Evolutionary conservation across 2,329 filamentous ascomycete genomes (phyloP), one percentile per base, ranked within the genome.

Genomic region (Colletotrichum lindemuthianum): DNA sequence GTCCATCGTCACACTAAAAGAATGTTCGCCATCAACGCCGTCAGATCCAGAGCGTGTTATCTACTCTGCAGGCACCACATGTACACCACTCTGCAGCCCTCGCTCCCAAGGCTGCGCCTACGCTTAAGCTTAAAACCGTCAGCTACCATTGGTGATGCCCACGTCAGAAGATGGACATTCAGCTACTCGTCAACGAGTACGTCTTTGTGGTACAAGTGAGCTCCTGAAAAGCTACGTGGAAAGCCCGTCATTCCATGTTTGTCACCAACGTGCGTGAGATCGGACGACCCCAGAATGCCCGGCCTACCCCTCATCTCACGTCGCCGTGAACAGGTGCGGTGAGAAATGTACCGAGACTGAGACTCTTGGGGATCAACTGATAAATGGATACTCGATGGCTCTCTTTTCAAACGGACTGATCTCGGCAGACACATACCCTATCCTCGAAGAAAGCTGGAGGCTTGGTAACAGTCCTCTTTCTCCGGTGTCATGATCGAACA

Each of bases 291-390:
- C n/a, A 45, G 34, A 6, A 12, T 7, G 32, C 15, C 24, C 47
- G 52, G 50, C 53, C 48, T 36, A 55, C 50, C 44, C 40, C 44
- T 37, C 24, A 24, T 4, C 34, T 56, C 39, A 39, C 47, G 32
- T 55, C 36, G 37, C 32, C 41, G 32, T 49, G 15, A 53, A 47
- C n/a, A 5, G 9, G 13, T 33, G 24, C 24, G 24, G 24, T 24
- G 24, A 24, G 24, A 24, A 24, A 41, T 32, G 36, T 16, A 36
- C 50, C 50, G 50, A 52, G 50, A 47, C 56, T 45, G 56, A 59
- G 56, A 47, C 58, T 45, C 12, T 65, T 61, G 63, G 58, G 63
- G 12, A 40, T 41, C 4, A 6, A 4, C 6, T 50, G 40, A 45
- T 65, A 61, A 33, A 41, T 2, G 10, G 11, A 24, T 61, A 65